Base-by-base conservation (phyloP, 164 flowering plant genomes). In the Annona squamosa region DNA sequence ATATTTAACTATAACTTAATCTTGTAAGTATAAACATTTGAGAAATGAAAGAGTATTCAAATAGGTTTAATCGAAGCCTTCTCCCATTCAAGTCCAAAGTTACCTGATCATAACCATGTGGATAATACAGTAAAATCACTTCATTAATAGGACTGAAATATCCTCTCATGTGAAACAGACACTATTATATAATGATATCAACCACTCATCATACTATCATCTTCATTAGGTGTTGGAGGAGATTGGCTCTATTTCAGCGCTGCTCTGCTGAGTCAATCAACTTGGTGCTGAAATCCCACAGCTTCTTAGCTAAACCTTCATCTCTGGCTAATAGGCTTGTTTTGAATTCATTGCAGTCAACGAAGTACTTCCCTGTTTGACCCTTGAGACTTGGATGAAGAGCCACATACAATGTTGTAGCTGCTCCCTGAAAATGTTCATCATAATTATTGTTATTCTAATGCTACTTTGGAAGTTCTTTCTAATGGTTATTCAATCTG, bases 211-310 rank as follows among this genome's bases (percentile, higher is more conserved):
- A 52, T 52, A 52, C 59, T 52, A 52, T 52, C 59, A 52, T 52
- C 13, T 16, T 52, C 9, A 52, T 52, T 52, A 52, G 3, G 59
- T 10, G 59, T 26, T 26, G 59, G 9, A 52, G 13, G 9, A 16
- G 59, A 52, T 52, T 16, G 9, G 1, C 59, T 10, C 59, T 26
- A 26, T 26, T 52, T 52, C 59, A 52, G 59, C 3, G 59, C 13
- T 52, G 59, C 59, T 52, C 10, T 77, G 77, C 74, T 0, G 88
- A 81, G 71, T 78, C 70, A 6, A 92, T 73, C 80, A 92, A 64
- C 75, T 87, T 85, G 81, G 85, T 78, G 85, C 98, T 93, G 87
- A 88, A 89, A 63, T 95, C 92, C 99, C 99, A 95, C n/a, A 95
- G 85, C 73, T 87, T 78, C 76, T 82, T 85, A 0, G 88, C 93